Evolutionary conservation across 768 basidiomycete species (phyloP).

Genomic region (Termitomyces sp.): DNA sequence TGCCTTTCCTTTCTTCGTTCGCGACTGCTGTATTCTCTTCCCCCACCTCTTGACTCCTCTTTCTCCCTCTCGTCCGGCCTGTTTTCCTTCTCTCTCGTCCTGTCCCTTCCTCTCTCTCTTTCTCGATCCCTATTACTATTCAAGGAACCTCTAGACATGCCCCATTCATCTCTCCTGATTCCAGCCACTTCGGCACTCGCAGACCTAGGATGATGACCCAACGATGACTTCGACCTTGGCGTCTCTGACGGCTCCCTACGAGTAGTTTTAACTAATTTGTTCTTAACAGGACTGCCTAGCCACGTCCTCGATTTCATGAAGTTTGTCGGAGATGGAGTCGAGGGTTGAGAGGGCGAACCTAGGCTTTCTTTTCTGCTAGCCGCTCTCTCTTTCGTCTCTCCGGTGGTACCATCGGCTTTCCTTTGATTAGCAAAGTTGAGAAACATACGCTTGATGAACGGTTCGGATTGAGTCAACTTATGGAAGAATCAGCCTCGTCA

Average conservation of each 20-base stretch:
- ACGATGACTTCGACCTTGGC: background rate
- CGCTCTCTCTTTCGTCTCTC: background rate
- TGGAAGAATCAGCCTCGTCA: background rate
- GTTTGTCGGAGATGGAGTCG: background rate
- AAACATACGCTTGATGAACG: background rate
- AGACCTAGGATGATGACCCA: background rate
- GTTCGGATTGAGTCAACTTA: background rate
- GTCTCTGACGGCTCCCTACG: background rate
- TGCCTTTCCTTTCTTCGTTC: background rate
- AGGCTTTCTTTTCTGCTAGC: background rate
- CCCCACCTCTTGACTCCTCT: background rate
- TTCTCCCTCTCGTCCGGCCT: background rate
- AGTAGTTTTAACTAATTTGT: background rate
- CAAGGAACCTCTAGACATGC: background rate
- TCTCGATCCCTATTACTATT: background rate
- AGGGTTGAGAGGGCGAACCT: background rate
- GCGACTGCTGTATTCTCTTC: no score
- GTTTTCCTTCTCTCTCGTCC: background rate
- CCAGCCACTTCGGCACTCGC: background rate
- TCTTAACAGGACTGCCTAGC: background rate
- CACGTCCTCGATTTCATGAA: background rate
- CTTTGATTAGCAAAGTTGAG: background rate
- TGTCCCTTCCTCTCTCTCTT: background rate
- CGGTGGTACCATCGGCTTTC: background rate
- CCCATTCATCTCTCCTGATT: background rate